Evolutionary conservation across 768 basidiomycete genomes (phyloP), one percentile per base, ranked within the genome.

Genomic region (Udeniomyces megalosporus): DNA sequence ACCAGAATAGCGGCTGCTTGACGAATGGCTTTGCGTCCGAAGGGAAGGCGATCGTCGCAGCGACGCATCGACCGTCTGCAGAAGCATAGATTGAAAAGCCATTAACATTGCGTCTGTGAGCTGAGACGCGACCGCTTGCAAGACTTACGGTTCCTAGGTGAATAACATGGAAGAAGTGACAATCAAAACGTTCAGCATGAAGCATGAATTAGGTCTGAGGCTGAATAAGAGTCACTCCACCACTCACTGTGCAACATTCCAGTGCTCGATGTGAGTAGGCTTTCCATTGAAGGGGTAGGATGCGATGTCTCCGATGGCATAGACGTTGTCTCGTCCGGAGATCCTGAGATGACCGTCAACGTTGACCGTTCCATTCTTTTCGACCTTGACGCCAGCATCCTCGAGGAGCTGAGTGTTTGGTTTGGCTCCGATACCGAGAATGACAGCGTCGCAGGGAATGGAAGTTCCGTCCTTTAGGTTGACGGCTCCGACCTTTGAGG

Each of bases 221-320:
- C n/a, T n/a, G n/a, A n/a, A n/a, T n/a, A n/a, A n/a, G n/a, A n/a
- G n/a, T n/a, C n/a, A n/a, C n/a, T n/a, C n/a, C n/a, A n/a, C n/a
- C n/a, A n/a, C n/a, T n/a, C n/a, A n/a, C n/a, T 82, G 82, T 17
- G 89, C 88, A 61, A 90, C 88, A 74, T 89, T 89, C 88, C 90
- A 93, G 73, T 93, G 90, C 73, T 93, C 89, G 61, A 92, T 83
- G 53, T 88, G 75, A 29, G 76, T 76, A 47, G 74, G 86, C 72
- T 90, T 88, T 60, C 84, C 84, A 80, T 69, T 60, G 12, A 12
- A 48, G 12, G 53, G 49, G 20, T 34, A 38, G 6, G 45, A 38
- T 15, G 34, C 45, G 15, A 17, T 28, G 10, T n/a, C 26, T 28
- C 85, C 86, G 61, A 89, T 79, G 17, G 86, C 86, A 70, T 79